phyloP scores from a whole-genome alignment of 2,329 filamentous ascomycete species.

The Trichoderma guizhouense region DNA sequence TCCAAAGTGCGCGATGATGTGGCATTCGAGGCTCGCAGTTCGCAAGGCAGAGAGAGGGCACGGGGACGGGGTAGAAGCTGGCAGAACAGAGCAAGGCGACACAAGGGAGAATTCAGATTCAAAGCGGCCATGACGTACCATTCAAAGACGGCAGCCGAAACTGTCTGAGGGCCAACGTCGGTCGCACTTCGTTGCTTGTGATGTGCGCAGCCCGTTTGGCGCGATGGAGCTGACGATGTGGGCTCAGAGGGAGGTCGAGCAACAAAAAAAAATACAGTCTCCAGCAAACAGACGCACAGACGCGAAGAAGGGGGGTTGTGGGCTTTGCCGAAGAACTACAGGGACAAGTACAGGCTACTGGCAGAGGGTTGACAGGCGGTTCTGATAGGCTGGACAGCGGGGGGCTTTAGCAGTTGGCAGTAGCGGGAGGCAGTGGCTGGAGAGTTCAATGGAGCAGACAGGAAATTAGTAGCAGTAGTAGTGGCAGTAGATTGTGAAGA shows the following conservation, averaged over 20 bases:
- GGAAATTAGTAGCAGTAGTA: neutral
- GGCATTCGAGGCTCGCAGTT: slow-evolving; percentile 1
- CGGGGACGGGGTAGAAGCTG: neutral
- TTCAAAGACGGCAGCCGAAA: slow-evolving; percentile 15
- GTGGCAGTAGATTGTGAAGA: neutral
- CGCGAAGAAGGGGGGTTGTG: slow-evolving; percentile 12
- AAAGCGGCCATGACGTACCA: slow-evolving; percentile 15
- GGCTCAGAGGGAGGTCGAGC: slow-evolving; percentile 16
- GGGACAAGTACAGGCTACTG: neutral
- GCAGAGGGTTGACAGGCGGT: neutral
- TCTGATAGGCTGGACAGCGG: slow-evolving; percentile 15
- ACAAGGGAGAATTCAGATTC: neutral
- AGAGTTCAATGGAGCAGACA: neutral
- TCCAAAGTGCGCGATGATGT: neutral
- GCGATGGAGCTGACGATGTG: slow-evolving; percentile 20
- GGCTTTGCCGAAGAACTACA: slow-evolving; percentile 6
- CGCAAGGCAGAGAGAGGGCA: neutral
- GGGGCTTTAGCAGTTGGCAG: neutral
- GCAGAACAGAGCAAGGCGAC: neutral
- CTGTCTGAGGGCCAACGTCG: slow-evolving; percentile 13
- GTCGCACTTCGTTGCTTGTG: slow-evolving; percentile 15
- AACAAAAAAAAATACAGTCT: slow-evolving; percentile 13
- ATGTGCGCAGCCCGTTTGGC: slow-evolving; percentile 17
- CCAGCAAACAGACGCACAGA: slow-evolving; percentile 18
- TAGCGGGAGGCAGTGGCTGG: neutral